Evolutionary conservation across 768 basidiomycete genomes (phyloP), one percentile per base, ranked within the genome.

Genomic region (Tylopilus intermedius): DNA sequence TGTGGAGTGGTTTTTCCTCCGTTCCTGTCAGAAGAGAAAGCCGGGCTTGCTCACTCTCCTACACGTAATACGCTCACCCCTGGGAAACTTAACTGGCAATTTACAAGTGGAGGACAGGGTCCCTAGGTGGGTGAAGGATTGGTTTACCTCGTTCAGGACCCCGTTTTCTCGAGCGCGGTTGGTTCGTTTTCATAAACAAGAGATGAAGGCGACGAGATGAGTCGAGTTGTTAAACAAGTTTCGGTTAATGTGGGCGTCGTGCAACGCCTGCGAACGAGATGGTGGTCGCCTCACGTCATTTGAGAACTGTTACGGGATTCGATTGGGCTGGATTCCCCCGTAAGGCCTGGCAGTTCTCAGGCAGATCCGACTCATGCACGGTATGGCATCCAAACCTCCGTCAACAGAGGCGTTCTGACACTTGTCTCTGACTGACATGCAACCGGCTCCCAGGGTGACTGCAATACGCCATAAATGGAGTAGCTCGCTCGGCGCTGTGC

Each of bases 351-450:
- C 37, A 49, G 42, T 65, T 65, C 64, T 67, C 66, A 67, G 61
- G 54, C 58, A 66, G 65, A 66, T 66, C 65, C 66, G 65, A 63
- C 57, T 58, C 39, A 14, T 53, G 44, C 53, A 51, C 43, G 35
- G 45, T 38, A n/a, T n/a, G n/a, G 8, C 24, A 24, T 48, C 38
- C 55, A 50, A 52, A 50, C 49, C 53, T 7, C 53, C 59, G 54
- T 44, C 58, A 61, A 51, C 49, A 60, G 38, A 59, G 35, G 18
- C 51, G 49, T 43, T 27, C 59, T 54, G 55, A 53, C 51, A 54
- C 63, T 58, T 45, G 48, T 61, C 53, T 56, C 52, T 58, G 22
- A 14, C 46, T 54, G 63, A 54, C 53, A 57, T 57, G 43, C 55
- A 50, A 54, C 53, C 56, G 30, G 49, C 53, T 47, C 6, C 38